Percentiles rank a stretch among this genome's conserved stretches.
These are phyloP conservation scores for Colletotrichum sublineola DNA, from an alignment of 2,329 filamentous ascomycete genomes.

Conservation along the genomic window DNA sequence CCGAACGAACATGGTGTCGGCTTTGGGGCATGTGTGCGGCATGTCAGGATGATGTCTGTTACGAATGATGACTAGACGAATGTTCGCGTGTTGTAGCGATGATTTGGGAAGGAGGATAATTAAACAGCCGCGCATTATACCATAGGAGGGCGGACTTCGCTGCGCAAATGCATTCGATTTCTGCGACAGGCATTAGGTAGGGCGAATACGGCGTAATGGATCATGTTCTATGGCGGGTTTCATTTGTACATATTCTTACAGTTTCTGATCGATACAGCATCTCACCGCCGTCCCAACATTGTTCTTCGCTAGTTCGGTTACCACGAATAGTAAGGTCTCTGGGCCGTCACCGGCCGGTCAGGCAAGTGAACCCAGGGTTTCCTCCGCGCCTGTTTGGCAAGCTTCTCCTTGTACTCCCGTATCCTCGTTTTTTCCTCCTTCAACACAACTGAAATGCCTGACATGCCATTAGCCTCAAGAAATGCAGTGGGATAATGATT, in stretches of 20 bases:
- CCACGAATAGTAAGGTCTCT: constrained; percentile 94
- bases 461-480: not conserved
- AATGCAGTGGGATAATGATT: not conserved
- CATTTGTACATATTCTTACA: constrained; percentile 42
- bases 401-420: constrained; percentile 81
- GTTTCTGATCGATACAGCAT: constrained; percentile 21
- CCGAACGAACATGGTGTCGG: not conserved
- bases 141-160: constrained; percentile 1
- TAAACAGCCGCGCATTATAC: constrained; percentile 11
- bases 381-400: constrained; percentile 79
- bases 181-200: not conserved
- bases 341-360: constrained; percentile 84
- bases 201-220: constrained; percentile 21
- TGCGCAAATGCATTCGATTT: not conserved
- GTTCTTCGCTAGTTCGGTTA: constrained; percentile 57
- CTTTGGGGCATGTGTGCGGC: not conserved
- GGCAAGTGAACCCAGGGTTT: constrained; percentile 91
- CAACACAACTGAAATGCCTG: constrained; percentile 82
- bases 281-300: not conserved
- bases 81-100: constrained; percentile 8
- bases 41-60: not conserved
- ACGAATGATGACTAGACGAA: constrained; percentile 38
- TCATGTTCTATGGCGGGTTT: constrained; percentile 22
- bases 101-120: not conserved
- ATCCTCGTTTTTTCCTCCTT: constrained; percentile 96